Evolutionary conservation across 805 yeast genomes (phyloP).

Genomic region (Blastobotrys robertii): DNA sequence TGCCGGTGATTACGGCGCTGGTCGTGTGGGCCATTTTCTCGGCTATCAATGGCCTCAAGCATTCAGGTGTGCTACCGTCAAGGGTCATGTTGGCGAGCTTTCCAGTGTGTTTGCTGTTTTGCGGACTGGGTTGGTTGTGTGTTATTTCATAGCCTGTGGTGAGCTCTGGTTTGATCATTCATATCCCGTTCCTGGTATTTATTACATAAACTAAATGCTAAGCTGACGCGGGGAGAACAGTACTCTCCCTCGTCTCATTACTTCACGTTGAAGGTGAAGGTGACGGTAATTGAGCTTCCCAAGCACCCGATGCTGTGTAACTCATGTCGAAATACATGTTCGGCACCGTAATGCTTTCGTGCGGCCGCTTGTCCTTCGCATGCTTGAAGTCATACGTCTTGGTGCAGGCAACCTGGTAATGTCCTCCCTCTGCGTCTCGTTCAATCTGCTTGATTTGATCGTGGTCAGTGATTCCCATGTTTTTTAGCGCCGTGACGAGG

Average conservation of each 20-base stretch:
- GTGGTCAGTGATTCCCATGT: slow-evolving; percentile 56
- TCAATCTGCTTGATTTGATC: slow-evolving; percentile 47
- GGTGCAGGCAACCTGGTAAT: slow-evolving; percentile 81
- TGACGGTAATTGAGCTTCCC: no score
- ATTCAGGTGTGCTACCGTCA: slow-evolving; percentile 54
- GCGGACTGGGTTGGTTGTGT: slow-evolving; percentile 56
- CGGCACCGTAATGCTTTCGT: slow-evolving; percentile 68
- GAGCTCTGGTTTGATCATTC: no score
- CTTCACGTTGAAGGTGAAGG: no score
- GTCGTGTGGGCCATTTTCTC: slow-evolving; percentile 58
- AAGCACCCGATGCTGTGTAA: slow-evolving; percentile 2
- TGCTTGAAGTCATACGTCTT: slow-evolving; percentile 72
- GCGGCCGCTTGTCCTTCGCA: slow-evolving; percentile 26
- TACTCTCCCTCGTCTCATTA: no score
- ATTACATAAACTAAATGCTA: no score
- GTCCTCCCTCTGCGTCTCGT: slow-evolving; percentile 58
- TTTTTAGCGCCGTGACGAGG: slow-evolving; percentile 44
- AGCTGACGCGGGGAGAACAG: no score
- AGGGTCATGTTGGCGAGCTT: slow-evolving; percentile 53
- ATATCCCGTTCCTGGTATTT: no score
- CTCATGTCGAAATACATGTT: slow-evolving; percentile 72
- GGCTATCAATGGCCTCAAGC: slow-evolving; percentile 49
- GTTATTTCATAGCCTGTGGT: slow-evolving; percentile 41
- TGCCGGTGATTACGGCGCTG: slow-evolving; percentile 37
- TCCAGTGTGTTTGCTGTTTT: slow-evolving; percentile 56